These are phyloP conservation scores for Quercus berberidifolia DNA, from an alignment of 306 rosid genomes.

Conservation along the genomic window DNA sequence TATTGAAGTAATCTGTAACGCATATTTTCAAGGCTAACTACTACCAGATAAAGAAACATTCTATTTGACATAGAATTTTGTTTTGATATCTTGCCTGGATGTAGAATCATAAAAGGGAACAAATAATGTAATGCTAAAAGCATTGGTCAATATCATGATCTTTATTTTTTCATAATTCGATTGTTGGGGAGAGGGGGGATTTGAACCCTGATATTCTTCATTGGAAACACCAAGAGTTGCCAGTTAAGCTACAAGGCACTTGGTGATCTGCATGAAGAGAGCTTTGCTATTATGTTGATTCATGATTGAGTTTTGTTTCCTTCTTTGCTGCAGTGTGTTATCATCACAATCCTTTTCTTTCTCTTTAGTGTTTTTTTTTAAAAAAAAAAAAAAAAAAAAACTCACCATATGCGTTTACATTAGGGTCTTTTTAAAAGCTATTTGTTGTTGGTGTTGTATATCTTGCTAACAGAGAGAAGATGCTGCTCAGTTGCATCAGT, in stretches of 20 bases:
- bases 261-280: background rate
- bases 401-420: background rate
- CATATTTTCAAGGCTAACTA: no score
- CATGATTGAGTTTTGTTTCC: background rate
- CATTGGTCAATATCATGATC: background rate
- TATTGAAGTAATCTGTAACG: no score
- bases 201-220: no score
- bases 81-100: no score
- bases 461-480: constrained; percentile 75
- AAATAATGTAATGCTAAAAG: background rate
- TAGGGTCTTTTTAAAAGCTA: background rate
- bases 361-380: background rate
- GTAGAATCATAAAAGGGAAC: background rate
- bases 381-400: no score
- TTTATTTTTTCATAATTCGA: no score
- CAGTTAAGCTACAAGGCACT: no score
- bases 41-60: no score
- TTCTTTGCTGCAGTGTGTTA: background rate
- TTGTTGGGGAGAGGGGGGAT: no score
- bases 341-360: background rate
- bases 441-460: background rate
- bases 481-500: constrained; percentile 96
- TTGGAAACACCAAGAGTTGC: no score
- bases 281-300: background rate
- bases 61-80: no score